phyloP scores from a whole-genome alignment of 2,329 filamentous ascomycete genomes.

The Ophiocordyceps camponoti-leonardi region DNA sequence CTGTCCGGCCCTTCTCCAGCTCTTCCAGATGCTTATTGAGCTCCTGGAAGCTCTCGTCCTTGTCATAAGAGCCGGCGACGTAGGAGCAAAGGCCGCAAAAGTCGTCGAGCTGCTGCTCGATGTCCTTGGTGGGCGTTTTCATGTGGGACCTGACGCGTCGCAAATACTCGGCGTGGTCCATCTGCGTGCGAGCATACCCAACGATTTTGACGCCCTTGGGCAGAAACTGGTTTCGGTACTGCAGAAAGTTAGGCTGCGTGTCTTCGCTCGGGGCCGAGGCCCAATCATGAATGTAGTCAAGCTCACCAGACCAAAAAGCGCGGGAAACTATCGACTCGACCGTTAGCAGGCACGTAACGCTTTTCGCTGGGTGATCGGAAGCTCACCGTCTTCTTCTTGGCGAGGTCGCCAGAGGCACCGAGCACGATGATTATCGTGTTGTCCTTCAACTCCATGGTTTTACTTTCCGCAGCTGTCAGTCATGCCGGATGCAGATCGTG shows the following conservation, averaged over 20 bases:
- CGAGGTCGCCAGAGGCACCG: constrained; percentile 90
- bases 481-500: neutral
- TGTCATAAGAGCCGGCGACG: constrained; percentile 92
- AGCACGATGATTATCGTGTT: constrained; percentile 95
- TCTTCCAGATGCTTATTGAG: constrained; percentile 75
- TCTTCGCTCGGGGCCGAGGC: neutral
- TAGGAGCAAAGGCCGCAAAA: constrained; percentile 85
- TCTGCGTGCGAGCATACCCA: constrained; percentile 98
- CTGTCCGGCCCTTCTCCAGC: constrained; percentile 64
- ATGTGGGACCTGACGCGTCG: constrained; percentile 94
- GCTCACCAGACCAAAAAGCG: constrained; percentile 91
- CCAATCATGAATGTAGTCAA: neutral
- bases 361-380: constrained; percentile 1
- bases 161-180: constrained; percentile 94
- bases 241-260: constrained; percentile 3
- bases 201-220: constrained; percentile 93
- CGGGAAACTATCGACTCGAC: constrained; percentile 54
- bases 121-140: constrained; percentile 94
- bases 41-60: constrained; percentile 81
- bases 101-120: constrained; percentile 84
- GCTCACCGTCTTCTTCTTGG: constrained; percentile 97
- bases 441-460: constrained; percentile 89
- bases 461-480: constrained; percentile 17
- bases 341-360: constrained; percentile 5
- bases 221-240: constrained; percentile 99